These are phyloP conservation scores for Eucalyptus albens DNA, from an alignment of 345 rosid species.

Conservation along the genomic window DNA sequence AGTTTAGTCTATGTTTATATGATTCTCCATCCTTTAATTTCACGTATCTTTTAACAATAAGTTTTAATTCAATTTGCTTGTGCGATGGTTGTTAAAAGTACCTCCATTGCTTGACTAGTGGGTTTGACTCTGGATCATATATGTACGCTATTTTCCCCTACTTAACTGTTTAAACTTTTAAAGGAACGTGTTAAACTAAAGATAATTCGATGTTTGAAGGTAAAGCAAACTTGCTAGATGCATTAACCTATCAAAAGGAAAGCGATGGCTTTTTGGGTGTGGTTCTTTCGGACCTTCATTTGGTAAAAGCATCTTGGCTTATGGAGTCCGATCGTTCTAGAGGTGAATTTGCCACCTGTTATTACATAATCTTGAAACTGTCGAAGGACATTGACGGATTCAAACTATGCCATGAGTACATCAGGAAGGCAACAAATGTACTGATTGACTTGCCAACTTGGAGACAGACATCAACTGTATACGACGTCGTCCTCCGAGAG, in stretches of 20 bases:
- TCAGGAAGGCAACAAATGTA: neutral
- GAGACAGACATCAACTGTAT: neutral
- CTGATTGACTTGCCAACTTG: neutral
- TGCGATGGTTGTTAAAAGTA: neutral
- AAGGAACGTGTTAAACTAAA: neutral
- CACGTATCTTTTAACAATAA: fast-evolving
- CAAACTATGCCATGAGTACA: neutral
- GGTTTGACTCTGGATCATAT: neutral
- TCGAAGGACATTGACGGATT: neutral
- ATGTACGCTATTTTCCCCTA: fast-evolving
- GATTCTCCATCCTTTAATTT: neutral
- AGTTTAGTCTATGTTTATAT: fast-evolving
- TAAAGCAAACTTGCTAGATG: neutral
- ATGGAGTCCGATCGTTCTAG: neutral
- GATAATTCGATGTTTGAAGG: neutral
- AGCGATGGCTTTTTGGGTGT: neutral
- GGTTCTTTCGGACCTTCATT: neutral
- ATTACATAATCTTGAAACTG: neutral
- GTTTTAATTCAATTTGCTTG: neutral
- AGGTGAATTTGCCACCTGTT: neutral
- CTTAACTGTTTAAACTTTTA: neutral
- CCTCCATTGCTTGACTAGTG: neutral
- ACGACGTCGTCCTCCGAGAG: neutral
- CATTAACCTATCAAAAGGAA: neutral
- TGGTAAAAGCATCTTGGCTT: neutral